Conservation (phyloP, 768 basidiomycete genomes). For the Boletales sp. region DNA sequence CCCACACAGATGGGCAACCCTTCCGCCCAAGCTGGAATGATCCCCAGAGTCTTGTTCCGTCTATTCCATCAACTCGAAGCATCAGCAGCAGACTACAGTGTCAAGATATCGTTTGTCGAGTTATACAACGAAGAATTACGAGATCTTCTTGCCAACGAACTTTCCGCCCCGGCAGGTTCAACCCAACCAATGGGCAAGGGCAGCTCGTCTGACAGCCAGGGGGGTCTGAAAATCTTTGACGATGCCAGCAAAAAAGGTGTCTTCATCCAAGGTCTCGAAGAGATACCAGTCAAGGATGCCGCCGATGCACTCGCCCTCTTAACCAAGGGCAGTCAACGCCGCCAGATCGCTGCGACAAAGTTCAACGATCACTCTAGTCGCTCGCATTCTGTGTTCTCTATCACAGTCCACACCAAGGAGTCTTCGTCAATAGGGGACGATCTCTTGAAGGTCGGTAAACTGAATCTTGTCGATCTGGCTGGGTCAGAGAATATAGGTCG, state of each 20-base stretch:
- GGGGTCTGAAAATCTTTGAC: conserved; percentile 86
- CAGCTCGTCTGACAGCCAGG: conserved; percentile 46
- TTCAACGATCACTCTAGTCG: conserved; percentile 98
- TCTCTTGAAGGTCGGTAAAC: conserved; percentile 86
- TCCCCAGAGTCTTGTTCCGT: conserved; percentile 88
- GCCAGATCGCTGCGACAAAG: conserved; percentile 93
- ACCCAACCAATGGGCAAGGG: conserved; percentile 77
- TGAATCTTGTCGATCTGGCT: conserved; percentile 96
- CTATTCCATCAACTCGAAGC: conserved; percentile 87
- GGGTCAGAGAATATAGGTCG: conserved; percentile 97
- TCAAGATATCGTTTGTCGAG: conserved; percentile 92
- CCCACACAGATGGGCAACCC: conserved; percentile 86
- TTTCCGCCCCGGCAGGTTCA: conserved; percentile 61
- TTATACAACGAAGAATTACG: conserved; percentile 98
- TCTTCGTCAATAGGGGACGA: conserved; percentile 76
- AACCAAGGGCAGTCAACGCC: conserved; percentile 82
- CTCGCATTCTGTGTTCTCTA: conserved; percentile 96
- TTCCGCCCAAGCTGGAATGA: conserved; percentile 88
- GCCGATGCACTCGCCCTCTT: conserved; percentile 80
- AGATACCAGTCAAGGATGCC: conserved; percentile 77
- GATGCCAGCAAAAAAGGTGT: conserved; percentile 86
- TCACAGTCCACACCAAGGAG: conserved; percentile 92
- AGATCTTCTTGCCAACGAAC: conserved; percentile 83
- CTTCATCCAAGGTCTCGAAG: conserved; percentile 93
- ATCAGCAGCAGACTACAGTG: conserved; percentile 76